Evolutionary conservation across 177 flowering plant species (phyloP).

Genomic region (Vitis hybrid): DNA sequence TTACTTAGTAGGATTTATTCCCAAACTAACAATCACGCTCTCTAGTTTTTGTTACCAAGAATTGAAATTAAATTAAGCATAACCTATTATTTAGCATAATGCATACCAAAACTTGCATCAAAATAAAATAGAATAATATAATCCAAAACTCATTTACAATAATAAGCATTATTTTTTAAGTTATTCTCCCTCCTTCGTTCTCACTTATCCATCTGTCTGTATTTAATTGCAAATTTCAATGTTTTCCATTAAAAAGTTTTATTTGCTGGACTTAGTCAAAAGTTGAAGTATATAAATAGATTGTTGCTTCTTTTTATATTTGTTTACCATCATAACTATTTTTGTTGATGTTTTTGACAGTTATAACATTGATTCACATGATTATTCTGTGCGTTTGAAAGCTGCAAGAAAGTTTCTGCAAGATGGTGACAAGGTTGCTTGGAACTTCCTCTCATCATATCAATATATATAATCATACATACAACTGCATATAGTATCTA

Average conservation of each 20-base stretch:
- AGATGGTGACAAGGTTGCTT: conserved; percentile 80
- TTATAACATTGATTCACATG: conserved; percentile 87
- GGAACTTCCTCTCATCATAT: background rate
- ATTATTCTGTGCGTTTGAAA: conserved; percentile 79
- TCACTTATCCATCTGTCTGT: background rate
- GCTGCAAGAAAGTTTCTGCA: conserved; percentile 76
- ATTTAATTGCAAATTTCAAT: background rate
- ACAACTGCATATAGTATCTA: background rate
- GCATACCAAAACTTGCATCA: no score
- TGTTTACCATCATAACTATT: background rate
- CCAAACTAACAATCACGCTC: no score
- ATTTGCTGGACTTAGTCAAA: background rate
- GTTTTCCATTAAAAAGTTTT: background rate
- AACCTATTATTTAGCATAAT: no score
- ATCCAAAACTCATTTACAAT: background rate
- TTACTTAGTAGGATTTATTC: no score
- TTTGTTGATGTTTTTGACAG: conserved; percentile 26
- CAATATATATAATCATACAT: background rate
- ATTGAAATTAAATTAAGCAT: no score
- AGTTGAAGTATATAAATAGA: background rate
- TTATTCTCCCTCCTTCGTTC: background rate
- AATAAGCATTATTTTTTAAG: no score
- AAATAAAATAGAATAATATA: no score
- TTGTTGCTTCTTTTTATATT: background rate
- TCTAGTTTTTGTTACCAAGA: no score